Evolutionary conservation across 306 rosid species (phyloP), one percentile per base, ranked within the genome.

Genomic region (Cercis canadensis): DNA sequence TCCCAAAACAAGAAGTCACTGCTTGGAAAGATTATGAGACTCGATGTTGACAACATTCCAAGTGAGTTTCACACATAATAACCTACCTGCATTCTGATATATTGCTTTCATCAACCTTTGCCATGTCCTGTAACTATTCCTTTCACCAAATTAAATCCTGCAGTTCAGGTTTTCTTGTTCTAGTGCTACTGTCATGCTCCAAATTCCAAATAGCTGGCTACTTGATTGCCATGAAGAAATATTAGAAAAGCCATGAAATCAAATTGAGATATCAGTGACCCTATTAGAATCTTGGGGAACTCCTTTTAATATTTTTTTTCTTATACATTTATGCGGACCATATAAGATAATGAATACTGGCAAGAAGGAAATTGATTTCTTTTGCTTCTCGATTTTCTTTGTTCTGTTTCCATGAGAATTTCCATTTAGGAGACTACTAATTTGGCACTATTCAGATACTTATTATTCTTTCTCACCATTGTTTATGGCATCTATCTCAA

Each of bases 21-120:
- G 86, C 97, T 95, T 8, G 99, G 99, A 59, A 95, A 95, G 81
- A 80, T 95, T 57, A 87, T 87, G 97, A 89, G 99, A 85, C 89
- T 95, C 37, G 96, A 95, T 54, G 69, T 95, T 40, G 85, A 95
- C 83, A 91, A 77, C 73, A 54, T 83, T 24, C 96, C 89, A 53
- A 89, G 99, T 95, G 46, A 77, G 97, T 80, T 40, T 33, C 67
- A n/a, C 63, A 24, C 47, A 4, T 11, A 45, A 37, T 51, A 65
- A 46, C 50, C 58, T 51, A 6, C 52, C 5, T 8, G 19, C 14
- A 1, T 67, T 1, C 29, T 1, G 32, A 62, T 17, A 58, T 12
- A 0, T 18, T 58, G 7, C 34, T 17, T 40, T 39, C 18, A 8
- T 44, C 53, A 59, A 14, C 63, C 18, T 7, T 18, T 47, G 59